phyloP scores from a whole-genome alignment of 1,139 yeast genomes.

The Candida albicans region DNA sequence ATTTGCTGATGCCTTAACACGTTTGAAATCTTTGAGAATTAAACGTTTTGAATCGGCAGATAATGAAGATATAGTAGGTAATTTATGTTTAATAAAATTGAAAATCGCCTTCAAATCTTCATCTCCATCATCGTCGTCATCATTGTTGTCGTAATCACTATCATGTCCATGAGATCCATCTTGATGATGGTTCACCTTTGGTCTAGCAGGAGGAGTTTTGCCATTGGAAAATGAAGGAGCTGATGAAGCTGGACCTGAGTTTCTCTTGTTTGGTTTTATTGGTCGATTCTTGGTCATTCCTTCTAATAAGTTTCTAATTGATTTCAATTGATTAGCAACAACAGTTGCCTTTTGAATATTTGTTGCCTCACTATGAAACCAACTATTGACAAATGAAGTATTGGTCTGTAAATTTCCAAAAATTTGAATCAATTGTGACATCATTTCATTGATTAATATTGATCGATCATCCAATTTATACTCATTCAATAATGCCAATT shows the following conservation, averaged over 20 bases:
- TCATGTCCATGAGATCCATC: conserved; percentile 7
- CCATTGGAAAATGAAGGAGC: neutral
- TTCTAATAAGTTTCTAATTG: conserved; percentile 56
- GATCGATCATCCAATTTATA: conserved; percentile 36
- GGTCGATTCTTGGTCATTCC: conserved; percentile 38
- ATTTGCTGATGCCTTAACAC: conserved; percentile 57
- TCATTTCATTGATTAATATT: conserved; percentile 29
- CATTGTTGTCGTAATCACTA: conserved; percentile 20
- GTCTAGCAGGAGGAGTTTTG: neutral
- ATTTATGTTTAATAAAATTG: conserved; percentile 46
- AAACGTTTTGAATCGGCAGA: conserved; percentile 56
- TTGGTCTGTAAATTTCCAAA: conserved; percentile 34
- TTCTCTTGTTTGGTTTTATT: conserved; percentile 4
- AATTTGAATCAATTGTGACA: conserved; percentile 35
- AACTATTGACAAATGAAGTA: conserved; percentile 39
- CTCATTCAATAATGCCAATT: conserved; percentile 40
- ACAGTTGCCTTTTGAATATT: conserved; percentile 56
- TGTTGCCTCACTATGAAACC: conserved; percentile 52
- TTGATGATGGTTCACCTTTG: conserved; percentile 6
- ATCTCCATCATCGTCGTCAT: conserved; percentile 42
- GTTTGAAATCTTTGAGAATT: conserved; percentile 60
- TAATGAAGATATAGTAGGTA: conserved; percentile 39
- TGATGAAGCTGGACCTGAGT: neutral
- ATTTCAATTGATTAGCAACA: conserved; percentile 60
- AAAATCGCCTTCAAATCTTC: conserved; percentile 48